Evolutionary conservation across 176 grass and related monocot species (phyloP).

Genomic region (Phyllostachys edulis): DNA sequence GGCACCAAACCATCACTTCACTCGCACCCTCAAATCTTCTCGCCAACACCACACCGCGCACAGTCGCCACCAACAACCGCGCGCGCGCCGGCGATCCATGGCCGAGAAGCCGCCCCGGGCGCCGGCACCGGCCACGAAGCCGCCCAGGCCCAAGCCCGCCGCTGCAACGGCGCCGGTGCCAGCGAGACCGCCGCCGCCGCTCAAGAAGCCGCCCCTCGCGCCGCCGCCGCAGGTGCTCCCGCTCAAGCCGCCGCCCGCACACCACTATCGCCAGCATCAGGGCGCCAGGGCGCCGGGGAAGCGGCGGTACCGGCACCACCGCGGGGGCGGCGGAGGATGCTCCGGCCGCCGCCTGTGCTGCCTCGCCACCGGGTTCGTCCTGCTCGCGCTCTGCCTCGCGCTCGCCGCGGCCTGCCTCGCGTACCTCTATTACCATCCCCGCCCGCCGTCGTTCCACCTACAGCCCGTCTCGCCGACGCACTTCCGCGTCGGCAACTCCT

Average conservation of each 20-base stretch:
- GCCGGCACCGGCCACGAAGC: neutral
- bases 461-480: constrained; percentile 46
- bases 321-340: constrained; percentile 23
- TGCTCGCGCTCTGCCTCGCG: constrained; percentile 45
- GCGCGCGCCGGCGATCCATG: constrained; percentile 7
- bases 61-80: neutral
- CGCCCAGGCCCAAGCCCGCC: constrained; percentile 27
- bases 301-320: neutral
- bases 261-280: constrained; percentile 24
- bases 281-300: constrained; percentile 1
- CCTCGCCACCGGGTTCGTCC: constrained; percentile 33
- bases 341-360: constrained; percentile 60
- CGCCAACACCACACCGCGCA: neutral
- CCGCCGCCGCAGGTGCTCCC: constrained; percentile 41
- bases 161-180: neutral
- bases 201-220: constrained; percentile 40
- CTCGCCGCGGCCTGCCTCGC: constrained; percentile 56
- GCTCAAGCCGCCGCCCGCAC: constrained; percentile 50
- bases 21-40: constrained; percentile 8
- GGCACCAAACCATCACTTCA: constrained; percentile 51
- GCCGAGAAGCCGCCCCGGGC: constrained; percentile 36
- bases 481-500: constrained; percentile 41
- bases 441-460: constrained; percentile 69
- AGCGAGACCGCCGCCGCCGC: constrained; percentile 11
- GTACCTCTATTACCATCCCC: constrained; percentile 86